These are phyloP conservation scores for Arabidopsis hybrid DNA, from an alignment of 441 rosid genomes.

Conservation along the genomic window DNA sequence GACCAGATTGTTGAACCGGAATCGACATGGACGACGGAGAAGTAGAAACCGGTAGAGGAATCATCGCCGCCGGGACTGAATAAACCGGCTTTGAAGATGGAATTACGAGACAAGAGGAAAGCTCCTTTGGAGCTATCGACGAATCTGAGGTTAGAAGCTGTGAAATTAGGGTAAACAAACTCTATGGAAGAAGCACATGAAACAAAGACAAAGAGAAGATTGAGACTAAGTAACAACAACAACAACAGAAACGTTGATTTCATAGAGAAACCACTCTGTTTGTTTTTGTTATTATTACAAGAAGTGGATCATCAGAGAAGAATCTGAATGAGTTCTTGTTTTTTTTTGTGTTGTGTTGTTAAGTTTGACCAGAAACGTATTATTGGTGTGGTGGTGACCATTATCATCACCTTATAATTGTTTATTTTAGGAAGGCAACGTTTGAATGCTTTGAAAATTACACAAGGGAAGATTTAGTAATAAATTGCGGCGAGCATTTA, in stretches of 20 bases:
- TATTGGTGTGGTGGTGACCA: constrained; percentile 36
- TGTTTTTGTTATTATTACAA: constrained; percentile 9
- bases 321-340: constrained; percentile 35
- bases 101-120: constrained; percentile 67
- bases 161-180: constrained; percentile 69
- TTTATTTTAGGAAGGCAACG: not conserved
- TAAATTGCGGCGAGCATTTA: constrained; percentile 19
- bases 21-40: constrained; percentile 69
- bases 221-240: constrained; percentile 38
- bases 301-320: constrained; percentile 26
- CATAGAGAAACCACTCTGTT: constrained; percentile 48
- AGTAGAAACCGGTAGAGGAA: constrained; percentile 55
- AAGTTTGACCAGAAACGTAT: constrained; percentile 16
- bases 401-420: not conserved
- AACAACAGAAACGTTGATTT: constrained; percentile 47
- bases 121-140: constrained; percentile 60
- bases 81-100: constrained; percentile 71
- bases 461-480: not conserved
- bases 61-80: constrained; percentile 56
- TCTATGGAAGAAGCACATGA: constrained; percentile 52
- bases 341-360: not conserved
- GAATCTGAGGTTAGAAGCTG: constrained; percentile 65
- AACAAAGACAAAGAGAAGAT: constrained; percentile 42
- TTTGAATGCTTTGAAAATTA: constrained; percentile 20
- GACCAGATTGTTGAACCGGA: constrained; percentile 79